Base-by-base conservation (phyloP, 139 green algal genomes). In the Mesotaenium endlicherianum region DNA sequence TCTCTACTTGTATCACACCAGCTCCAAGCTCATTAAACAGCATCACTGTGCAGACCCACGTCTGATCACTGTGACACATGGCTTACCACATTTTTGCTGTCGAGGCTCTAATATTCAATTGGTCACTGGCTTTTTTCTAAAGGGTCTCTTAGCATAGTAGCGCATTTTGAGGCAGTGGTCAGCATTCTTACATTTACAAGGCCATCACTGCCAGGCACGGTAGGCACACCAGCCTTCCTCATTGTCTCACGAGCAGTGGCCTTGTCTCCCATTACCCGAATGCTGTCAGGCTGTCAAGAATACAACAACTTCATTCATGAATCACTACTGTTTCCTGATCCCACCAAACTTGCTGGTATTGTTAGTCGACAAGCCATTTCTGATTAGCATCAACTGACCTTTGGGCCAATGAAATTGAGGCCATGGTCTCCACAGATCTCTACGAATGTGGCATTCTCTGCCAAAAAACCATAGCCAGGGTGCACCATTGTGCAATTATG, bases 191-290 rank as follows among this genome's bases (percentile, higher is more conserved):
- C 81, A n/a, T 88, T 78, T 64, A 98, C 92, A 6, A 98, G 92
- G 38, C 95, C 95, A 44, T 97, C 93, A 50, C 88, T 94, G 78
- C 95, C 95, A 1, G 95, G 95, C 49, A 98, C 95, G 34, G 91
- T 96, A 34, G 95, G 95, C 88, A 98, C 95, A n/a, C 91, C 91
- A 31, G 95, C 95, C 42, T 90, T 91, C 90, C 94, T 95, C 95
- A 98, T 98, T 41, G 95, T 98, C 77, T 97, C 94, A 17, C 93
- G 87, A 0, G 95, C 95, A 0, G 95, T 98, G 43, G 93, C 91
- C 90, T 98, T 98, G 91, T 98, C 95, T 20, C 95, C 95, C 95
- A 98, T 98, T 0, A 95, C 80, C 43, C 92, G 86, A 83, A 98
- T 98, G 74, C 94, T 92, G 2, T 94, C 90, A 2, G 93, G 86